A percentile compares a stretch with the other conserved stretches of the same genome.
Evolutionary conservation across 2,329 filamentous ascomycete genomes (phyloP).

Genomic region (Aureobasidium sp.): DNA sequence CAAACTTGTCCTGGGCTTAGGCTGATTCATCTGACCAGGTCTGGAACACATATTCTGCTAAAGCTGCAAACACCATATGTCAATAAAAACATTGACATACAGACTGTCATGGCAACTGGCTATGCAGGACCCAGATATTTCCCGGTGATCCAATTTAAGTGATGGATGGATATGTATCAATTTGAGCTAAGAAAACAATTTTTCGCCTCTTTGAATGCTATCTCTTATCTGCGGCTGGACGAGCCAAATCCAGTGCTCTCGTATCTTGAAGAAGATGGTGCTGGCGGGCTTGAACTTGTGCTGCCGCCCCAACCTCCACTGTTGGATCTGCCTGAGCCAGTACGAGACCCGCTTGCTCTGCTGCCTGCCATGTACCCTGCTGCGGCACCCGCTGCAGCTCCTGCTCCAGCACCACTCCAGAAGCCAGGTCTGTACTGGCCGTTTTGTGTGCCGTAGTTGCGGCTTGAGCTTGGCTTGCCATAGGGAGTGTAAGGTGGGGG

Average conservation of each 20-base stretch:
- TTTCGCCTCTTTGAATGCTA: not conserved
- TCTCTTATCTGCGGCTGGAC: constrained; percentile 27
- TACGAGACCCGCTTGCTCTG: constrained; percentile 29
- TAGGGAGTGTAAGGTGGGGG: constrained; percentile 42
- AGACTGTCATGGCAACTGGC: constrained; percentile 74
- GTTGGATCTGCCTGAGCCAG: constrained; percentile 27
- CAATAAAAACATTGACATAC: constrained; percentile 78
- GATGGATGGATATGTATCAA: not conserved
- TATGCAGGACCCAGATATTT: constrained; percentile 71
- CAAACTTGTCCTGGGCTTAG: not conserved
- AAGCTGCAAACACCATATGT: constrained; percentile 82
- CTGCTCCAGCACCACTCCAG: constrained; percentile 62
- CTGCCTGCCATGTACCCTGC: constrained; percentile 59
- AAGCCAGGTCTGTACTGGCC: constrained; percentile 64
- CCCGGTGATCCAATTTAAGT: constrained; percentile 14
- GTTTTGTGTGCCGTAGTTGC: constrained; percentile 18
- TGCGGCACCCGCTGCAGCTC: constrained; percentile 62
- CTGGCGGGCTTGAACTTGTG: constrained; percentile 17
- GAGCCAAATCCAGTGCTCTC: constrained; percentile 32
- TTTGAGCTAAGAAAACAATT: not conserved
- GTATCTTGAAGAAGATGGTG: constrained; percentile 27
- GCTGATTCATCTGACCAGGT: constrained; percentile 38
- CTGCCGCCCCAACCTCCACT: constrained; percentile 21
- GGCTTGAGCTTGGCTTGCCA: constrained; percentile 11
- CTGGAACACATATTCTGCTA: constrained; percentile 74